Percentiles rank a stretch among this genome's conserved stretches.
Conservation (phyloP, 2,329 filamentous ascomycete genomes). For the Chrysosphaeria jannelii region DNA sequence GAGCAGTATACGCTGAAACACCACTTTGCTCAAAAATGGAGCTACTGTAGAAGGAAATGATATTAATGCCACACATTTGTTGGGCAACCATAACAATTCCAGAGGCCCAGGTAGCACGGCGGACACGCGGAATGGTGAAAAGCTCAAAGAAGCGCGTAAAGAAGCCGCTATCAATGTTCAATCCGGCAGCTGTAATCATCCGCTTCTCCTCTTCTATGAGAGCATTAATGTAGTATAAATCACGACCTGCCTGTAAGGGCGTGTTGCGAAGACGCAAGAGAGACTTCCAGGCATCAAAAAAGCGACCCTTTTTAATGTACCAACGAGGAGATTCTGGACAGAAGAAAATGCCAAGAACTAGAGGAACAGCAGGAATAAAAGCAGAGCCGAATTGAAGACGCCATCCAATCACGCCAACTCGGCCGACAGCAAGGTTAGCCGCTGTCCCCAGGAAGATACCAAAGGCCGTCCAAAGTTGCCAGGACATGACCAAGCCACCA, state of each 20-base stretch:
- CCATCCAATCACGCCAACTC: slow-evolving; percentile 28
- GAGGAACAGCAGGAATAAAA: slow-evolving; percentile 26
- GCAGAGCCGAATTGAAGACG: slow-evolving; percentile 32
- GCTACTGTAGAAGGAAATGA: slow-evolving; percentile 47
- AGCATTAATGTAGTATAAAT: slow-evolving; percentile 32
- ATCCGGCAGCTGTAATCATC: slow-evolving; percentile 8
- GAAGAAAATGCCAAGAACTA: slow-evolving; percentile 28
- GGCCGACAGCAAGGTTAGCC: slow-evolving; percentile 32
- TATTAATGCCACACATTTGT: slow-evolving; percentile 36
- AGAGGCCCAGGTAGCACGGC: slow-evolving; percentile 44
- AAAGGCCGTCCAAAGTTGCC: slow-evolving; percentile 23
- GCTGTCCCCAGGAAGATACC: slow-evolving; percentile 29
- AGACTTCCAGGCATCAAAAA: slow-evolving; percentile 26
- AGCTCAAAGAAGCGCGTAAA: slow-evolving; percentile 29
- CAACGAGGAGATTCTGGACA: slow-evolving; percentile 36
- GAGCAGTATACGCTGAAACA: slow-evolving; percentile 20
- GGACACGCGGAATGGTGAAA: slow-evolving; percentile 37
- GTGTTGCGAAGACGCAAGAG: slow-evolving; percentile 20
- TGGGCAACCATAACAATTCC: slow-evolving; percentile 56
- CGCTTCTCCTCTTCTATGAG: slow-evolving; percentile 29
- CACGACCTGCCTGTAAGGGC: slow-evolving; percentile 25
- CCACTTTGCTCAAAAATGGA: slow-evolving; percentile 29
- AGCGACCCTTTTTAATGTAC: slow-evolving; percentile 34
- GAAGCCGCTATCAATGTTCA: slow-evolving; percentile 19
- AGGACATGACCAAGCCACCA: slow-evolving; percentile 56